Conservation (phyloP, 176 grass and related monocot species). For the Cenchrus purpureus region DNA sequence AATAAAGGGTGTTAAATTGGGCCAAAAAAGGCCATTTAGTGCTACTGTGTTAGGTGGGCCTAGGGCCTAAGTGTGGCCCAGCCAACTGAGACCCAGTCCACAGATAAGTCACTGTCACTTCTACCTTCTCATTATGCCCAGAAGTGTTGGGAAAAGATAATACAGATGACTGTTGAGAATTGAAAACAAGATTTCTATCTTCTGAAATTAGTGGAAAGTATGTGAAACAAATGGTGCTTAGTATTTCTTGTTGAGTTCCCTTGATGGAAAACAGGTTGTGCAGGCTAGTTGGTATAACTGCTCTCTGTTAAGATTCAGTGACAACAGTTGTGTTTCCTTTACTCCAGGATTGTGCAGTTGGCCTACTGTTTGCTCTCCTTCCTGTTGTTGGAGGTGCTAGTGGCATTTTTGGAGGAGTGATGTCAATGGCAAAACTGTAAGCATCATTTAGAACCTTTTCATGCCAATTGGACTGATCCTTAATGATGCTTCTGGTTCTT, state of each 20-base stretch:
- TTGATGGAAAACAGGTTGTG: background rate
- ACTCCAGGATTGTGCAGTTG: conserved; percentile 96
- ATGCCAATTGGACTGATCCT: too few relatives aligned
- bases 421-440: conserved; percentile 95
- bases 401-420: conserved; percentile 87
- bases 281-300: conserved; percentile 1
- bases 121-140: background rate
- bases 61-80: background rate
- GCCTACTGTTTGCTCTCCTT: conserved; percentile 93
- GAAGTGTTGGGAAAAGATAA: background rate
- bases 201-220: background rate
- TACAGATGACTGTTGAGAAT: background rate
- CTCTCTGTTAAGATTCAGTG: background rate
- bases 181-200: background rate
- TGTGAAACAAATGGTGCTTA: background rate
- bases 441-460: too few relatives aligned
- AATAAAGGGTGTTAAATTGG: background rate
- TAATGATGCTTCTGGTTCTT: too few relatives aligned
- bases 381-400: conserved; percentile 87
- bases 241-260: background rate
- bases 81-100: background rate
- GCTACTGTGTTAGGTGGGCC: background rate
- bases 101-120: background rate
- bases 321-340: conserved; percentile 26
- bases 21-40: background rate